These are phyloP conservation scores for Phytophthora pluvialis DNA, from an alignment of 352 stramenopile species.

Conservation along the genomic window DNA sequence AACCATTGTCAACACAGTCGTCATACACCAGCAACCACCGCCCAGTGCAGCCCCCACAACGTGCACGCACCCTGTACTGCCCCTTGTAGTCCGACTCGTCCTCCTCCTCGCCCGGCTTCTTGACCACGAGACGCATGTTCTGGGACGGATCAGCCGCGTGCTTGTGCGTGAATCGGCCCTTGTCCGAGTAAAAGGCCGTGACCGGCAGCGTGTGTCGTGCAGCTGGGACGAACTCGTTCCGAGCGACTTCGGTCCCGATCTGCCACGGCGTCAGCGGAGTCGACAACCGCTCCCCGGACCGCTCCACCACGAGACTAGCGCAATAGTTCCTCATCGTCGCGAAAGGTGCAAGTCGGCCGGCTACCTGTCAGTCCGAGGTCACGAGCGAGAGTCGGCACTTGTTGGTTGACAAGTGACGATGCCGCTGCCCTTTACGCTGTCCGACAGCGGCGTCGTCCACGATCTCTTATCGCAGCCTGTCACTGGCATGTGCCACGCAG, in stretches of 20 bases:
- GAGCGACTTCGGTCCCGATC: conserved; percentile 26
- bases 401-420: conserved; percentile 13
- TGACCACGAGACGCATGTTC: conserved; percentile 35
- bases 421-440: conserved; percentile 18
- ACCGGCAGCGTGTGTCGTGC: conserved; percentile 12
- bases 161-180: conserved; percentile 29
- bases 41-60: not conserved
- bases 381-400: not conserved
- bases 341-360: conserved; percentile 1
- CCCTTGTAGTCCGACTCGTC: conserved; percentile 50
- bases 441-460: conserved; percentile 21
- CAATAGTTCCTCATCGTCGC: conserved; percentile 24
- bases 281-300: conserved; percentile 15
- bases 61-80: conserved; percentile 44
- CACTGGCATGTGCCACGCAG: conserved; percentile 27
- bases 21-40: not conserved
- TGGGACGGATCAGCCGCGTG: conserved; percentile 22
- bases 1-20: conserved; percentile 14
- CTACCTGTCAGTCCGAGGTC: not conserved
- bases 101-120: conserved; percentile 38
- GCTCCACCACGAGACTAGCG: conserved; percentile 29
- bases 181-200: conserved; percentile 41
- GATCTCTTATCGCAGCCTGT: conserved; percentile 36
- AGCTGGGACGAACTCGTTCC: conserved; percentile 12
- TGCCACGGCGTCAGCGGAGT: conserved; percentile 32